Evolutionary conservation across 1,139 yeast species (phyloP).

Genomic region (Diutina catenulata): DNA sequence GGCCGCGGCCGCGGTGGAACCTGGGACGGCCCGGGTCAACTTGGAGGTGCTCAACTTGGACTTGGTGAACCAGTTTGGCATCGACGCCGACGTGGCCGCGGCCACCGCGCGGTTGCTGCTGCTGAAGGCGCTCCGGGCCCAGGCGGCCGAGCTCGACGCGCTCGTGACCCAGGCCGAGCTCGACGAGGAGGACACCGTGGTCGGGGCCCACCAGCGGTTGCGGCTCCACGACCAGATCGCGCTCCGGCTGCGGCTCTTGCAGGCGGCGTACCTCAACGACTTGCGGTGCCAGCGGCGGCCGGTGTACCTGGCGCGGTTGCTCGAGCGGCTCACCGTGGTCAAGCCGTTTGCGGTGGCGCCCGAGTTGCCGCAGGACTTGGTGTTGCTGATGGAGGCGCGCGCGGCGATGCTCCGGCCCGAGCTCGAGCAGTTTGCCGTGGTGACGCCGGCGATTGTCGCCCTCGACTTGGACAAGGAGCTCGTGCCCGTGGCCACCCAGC

Average conservation of each 20-base stretch:
- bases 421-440: slow-evolving; percentile 69
- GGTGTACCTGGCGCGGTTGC: slow-evolving; percentile 35
- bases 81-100: slow-evolving; percentile 37
- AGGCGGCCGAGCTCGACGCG: slow-evolving; percentile 27
- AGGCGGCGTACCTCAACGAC: slow-evolving; percentile 50
- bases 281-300: slow-evolving; percentile 50
- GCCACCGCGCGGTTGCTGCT: slow-evolving; percentile 38
- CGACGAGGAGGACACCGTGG: slow-evolving; percentile 32
- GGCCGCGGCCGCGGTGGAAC: no score
- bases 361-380: not conserved
- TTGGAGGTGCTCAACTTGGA: slow-evolving; percentile 51
- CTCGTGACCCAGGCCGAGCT: slow-evolving; percentile 19
- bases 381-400: not conserved
- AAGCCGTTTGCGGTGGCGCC: not conserved
- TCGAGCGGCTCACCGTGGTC: slow-evolving; percentile 9
- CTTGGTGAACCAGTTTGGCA: slow-evolving; percentile 35
- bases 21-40: no score
- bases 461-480: slow-evolving; percentile 57
- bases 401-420: slow-evolving; percentile 17
- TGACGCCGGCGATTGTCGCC: slow-evolving; percentile 80
- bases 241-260: slow-evolving; percentile 40
- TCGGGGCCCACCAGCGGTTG: slow-evolving; percentile 48
- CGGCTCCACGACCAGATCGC: slow-evolving; percentile 40
- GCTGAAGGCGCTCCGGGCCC: slow-evolving; percentile 28
- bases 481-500: slow-evolving; percentile 27